Percentiles rank a stretch among this genome's conserved stretches.
Conservation (phyloP, 1,284 basidiomycete genomes). For the Pseudozyma hubeiensis region DNA sequence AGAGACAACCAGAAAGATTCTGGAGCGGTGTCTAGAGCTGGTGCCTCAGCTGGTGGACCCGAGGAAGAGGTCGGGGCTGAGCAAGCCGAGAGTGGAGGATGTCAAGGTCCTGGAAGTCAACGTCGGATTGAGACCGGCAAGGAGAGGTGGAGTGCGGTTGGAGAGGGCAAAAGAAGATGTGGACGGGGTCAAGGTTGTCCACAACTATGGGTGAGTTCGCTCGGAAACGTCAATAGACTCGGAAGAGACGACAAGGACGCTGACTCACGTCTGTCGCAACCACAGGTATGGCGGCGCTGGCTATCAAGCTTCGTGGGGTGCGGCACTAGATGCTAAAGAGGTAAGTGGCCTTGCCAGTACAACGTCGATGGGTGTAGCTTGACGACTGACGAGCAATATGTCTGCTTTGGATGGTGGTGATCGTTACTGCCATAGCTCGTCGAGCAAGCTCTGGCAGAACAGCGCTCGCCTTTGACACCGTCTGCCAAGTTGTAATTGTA, state of each 20-base stretch:
- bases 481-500: slow-evolving; percentile 4
- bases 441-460: slow-evolving; percentile 17
- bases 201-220: slow-evolving; percentile 33
- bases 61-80: slow-evolving; percentile 2
- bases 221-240: not conserved
- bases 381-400: not conserved
- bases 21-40: slow-evolving; percentile 40
- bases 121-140: slow-evolving; percentile 56
- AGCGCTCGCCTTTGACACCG: not conserved
- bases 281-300: slow-evolving; percentile 50
- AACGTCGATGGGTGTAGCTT: not conserved
- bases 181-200: slow-evolving; percentile 31
- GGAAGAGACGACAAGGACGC: not conserved
- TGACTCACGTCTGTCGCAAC: not conserved
- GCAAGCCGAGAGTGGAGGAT: slow-evolving; percentile 26
- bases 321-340: slow-evolving; percentile 45
- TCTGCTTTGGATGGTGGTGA: not conserved
- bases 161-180: slow-evolving; percentile 28
- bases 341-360: slow-evolving; percentile 1
- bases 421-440: slow-evolving; percentile 29
- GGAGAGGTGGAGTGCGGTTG: slow-evolving; percentile 48
- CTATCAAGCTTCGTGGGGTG: slow-evolving; percentile 63
- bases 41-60: slow-evolving; percentile 39
- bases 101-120: slow-evolving; percentile 49
- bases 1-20: slow-evolving; percentile 52